Evolutionary conservation across 2,329 filamentous ascomycete species (phyloP), one percentile per base, ranked within the genome.

Genomic region (Aspergillus caelatus): DNA sequence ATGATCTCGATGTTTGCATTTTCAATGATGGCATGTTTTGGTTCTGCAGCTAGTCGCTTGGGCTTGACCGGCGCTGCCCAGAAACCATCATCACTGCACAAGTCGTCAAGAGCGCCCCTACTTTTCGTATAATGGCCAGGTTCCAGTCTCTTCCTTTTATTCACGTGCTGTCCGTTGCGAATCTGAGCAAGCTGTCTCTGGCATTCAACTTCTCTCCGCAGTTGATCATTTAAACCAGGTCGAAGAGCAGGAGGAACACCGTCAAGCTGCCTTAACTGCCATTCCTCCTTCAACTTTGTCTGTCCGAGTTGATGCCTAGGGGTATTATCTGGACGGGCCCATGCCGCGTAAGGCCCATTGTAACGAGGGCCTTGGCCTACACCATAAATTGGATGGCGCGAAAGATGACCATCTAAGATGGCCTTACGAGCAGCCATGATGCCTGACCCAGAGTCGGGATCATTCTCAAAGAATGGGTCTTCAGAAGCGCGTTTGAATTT

Each of bases 311-410:
- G 46, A 28, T 73, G 67, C 3, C 7, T 28, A 8, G 72, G 61
- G 4, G 70, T 71, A 9, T 66, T 62, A 19, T 67, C 41, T 32
- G 72, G 67, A 5, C 79, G 75, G 58, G 79, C 79, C 78, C 78
- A 80, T 14, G 69, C 65, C 16, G 78, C 78, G 71, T 73, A 80
- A 36, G 80, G 79, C 0, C 79, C 79, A 36, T 70, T 62, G 58
- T 82, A 82, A 16, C 67, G 62, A 21, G 76, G 75, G 8, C 80
- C 80, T 72, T 82, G 69, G 0, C 77, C 78, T 10, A 76, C 72
- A 3, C 80, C 80, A 65, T 71, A 80, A 11, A 72, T 65, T 5
- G 74, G 73, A 67, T 82, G 73, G 10, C 71, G 62, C 2, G 65
- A 63, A 6, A 82, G 69, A 64, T 80, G 70, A 9, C 76, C 73